Evolutionary conservation across 768 basidiomycete species (phyloP).

Genomic region (Crepidotus variabilis): DNA sequence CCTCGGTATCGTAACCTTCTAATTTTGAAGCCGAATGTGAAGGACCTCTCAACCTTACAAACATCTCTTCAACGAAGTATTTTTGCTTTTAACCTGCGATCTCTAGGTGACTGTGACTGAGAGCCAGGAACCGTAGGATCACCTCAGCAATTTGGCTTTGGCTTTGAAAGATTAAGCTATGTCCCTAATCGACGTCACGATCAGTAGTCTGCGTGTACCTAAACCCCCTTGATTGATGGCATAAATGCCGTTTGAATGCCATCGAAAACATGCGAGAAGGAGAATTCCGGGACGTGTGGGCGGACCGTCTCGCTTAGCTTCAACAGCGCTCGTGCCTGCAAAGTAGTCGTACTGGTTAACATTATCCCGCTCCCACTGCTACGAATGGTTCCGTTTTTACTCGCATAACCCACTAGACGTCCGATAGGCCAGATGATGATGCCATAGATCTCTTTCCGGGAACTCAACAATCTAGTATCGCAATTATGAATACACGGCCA

Average conservation of each 20-base stretch:
- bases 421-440: not conserved
- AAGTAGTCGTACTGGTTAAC: not conserved
- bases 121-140: not conserved
- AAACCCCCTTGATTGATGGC: not conserved
- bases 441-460: not conserved
- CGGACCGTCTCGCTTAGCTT: not conserved
- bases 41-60: not conserved
- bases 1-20: not conserved
- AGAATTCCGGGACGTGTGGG: not conserved
- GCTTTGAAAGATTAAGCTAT: not conserved
- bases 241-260: not conserved
- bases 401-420: not conserved
- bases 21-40: not conserved
- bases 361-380: not conserved
- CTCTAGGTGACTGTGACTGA: no score
- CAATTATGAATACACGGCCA: not conserved
- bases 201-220: not conserved
- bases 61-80: not conserved
- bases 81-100: not conserved
- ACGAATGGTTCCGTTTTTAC: not conserved
- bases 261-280: not conserved
- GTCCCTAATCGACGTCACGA: not conserved
- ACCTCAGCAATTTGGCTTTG: not conserved
- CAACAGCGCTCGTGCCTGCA: not conserved
- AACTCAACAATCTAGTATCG: not conserved